Percentiles rank a stretch among this genome's conserved stretches.
phyloP scores from a whole-genome alignment of 2,329 filamentous ascomycete species.

The Curvularia verruculosa region DNA sequence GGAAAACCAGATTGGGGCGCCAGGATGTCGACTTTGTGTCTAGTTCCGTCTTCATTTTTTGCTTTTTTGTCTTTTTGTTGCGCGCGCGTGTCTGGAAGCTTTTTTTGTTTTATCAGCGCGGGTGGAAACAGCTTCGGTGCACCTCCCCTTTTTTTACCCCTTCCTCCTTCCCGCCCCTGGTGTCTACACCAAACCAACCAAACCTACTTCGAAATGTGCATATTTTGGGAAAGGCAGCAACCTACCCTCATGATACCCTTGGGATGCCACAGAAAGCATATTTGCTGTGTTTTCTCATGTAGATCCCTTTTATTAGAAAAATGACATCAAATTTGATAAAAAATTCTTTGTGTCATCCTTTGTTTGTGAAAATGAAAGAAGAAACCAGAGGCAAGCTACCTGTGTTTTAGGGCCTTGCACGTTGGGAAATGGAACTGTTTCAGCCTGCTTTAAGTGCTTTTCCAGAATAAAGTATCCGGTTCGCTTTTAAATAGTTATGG shows the following conservation, averaged over 20 bases:
- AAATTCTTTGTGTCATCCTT: background rate
- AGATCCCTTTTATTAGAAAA: constrained; percentile 19
- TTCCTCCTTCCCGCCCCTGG: background rate
- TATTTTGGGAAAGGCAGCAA: constrained; percentile 22
- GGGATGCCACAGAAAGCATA: constrained; percentile 20
- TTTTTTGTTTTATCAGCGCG: constrained; percentile 5
- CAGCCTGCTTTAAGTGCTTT: background rate
- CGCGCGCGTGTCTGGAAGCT: constrained; percentile 1
- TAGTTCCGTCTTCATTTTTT: constrained; percentile 12
- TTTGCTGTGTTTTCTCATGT: constrained; percentile 5
- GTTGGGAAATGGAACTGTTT: background rate
- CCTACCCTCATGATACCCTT: constrained; percentile 32
- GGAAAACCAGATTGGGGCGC: constrained; percentile 11
- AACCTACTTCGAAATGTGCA: constrained; percentile 24
- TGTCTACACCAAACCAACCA: constrained; percentile 1
- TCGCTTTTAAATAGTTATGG: background rate
- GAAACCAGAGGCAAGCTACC: background rate
- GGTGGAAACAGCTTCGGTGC: background rate
- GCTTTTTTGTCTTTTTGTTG: constrained; percentile 3
- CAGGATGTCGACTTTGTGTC: constrained; percentile 16
- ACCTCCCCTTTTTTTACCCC: background rate
- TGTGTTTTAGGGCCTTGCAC: background rate
- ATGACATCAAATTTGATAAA: constrained; percentile 20
- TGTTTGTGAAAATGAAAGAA: background rate
- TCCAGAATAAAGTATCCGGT: background rate